phyloP scores from a whole-genome alignment of 345 rosid species.

The Populus deltoides region DNA sequence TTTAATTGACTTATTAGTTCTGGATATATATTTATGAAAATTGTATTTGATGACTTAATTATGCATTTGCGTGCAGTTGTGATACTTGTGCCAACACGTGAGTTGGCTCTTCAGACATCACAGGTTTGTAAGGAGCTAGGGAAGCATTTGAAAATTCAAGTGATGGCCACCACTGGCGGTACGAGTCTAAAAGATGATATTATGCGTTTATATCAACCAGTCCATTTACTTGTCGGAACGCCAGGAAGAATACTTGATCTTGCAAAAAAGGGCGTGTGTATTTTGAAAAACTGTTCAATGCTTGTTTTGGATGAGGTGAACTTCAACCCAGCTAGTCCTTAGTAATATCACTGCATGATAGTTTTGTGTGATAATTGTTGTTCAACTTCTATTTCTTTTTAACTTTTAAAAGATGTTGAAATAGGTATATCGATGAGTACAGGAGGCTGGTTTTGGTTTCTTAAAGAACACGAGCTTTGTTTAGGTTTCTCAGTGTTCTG shows the following conservation, averaged over 20 bases:
- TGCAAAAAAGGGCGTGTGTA: constrained; percentile 88
- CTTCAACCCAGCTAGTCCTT: background rate
- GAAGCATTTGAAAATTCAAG: constrained; percentile 86
- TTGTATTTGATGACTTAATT: constrained; percentile 2
- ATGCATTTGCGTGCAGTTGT: constrained; percentile 50
- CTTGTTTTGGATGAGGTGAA: constrained; percentile 98
- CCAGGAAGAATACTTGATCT: constrained; percentile 98
- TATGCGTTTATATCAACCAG: constrained; percentile 97
- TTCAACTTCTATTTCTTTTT: background rate
- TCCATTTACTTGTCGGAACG: constrained; percentile 95
- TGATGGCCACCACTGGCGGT: constrained; percentile 99
- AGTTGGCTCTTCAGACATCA: constrained; percentile 97
- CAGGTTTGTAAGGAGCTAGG: constrained; percentile 99
- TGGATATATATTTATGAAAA: background rate
- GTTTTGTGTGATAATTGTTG: background rate
- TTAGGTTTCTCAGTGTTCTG: background rate
- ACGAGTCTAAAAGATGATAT: constrained; percentile 99
- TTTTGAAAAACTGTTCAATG: constrained; percentile 92
- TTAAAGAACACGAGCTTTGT: background rate
- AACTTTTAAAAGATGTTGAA: background rate
- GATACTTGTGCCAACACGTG: constrained; percentile 95
- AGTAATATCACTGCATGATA: background rate
- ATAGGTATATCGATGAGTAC: background rate
- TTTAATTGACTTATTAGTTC: background rate
- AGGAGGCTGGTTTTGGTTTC: background rate